Percentiles rank a stretch among this genome's conserved stretches.
phyloP scores from a whole-genome alignment of 2,329 filamentous ascomycete genomes.

The Teratosphaeriaceae sp. region DNA sequence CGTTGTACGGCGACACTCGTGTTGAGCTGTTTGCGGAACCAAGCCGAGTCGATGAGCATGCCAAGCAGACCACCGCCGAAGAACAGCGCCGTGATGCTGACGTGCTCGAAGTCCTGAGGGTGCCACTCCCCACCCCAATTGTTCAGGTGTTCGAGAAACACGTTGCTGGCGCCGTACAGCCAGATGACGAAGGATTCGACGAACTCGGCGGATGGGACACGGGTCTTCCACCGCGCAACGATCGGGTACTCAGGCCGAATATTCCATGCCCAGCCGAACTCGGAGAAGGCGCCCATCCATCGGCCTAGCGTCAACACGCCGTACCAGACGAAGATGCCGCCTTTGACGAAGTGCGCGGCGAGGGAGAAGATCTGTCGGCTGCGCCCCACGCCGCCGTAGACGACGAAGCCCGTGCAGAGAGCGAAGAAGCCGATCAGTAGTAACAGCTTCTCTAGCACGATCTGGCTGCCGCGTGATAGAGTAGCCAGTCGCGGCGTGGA shows the following conservation, averaged over 20 bases:
- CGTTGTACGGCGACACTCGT: conserved; percentile 39
- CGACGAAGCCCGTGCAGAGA: conserved; percentile 64
- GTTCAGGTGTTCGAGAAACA: conserved; percentile 85
- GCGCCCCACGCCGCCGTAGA: conserved; percentile 71
- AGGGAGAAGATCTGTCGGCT: conserved; percentile 64
- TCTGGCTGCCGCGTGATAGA: conserved; percentile 54
- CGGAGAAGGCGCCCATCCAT: conserved; percentile 84
- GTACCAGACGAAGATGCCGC: conserved; percentile 91
- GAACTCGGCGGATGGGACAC: conserved; percentile 73
- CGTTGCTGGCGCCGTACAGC: conserved; percentile 79
- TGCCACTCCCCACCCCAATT: conserved; percentile 66
- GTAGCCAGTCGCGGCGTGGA: conserved; percentile 49
- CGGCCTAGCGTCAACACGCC: conserved; percentile 80
- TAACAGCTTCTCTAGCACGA: conserved; percentile 67
- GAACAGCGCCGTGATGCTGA: conserved; percentile 89
- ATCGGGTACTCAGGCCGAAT: conserved; percentile 57
- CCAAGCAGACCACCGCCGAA: conserved; percentile 75
- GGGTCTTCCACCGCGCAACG: conserved; percentile 55
- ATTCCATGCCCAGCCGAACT: conserved; percentile 96
- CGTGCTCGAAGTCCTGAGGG: conserved; percentile 77
- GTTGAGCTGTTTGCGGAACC: conserved; percentile 61
- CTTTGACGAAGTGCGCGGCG: conserved; percentile 89
- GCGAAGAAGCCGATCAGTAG: conserved; percentile 71
- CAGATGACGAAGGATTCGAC: conserved; percentile 86
- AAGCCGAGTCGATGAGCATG: conserved; percentile 32